phyloP scores from a whole-genome alignment of 2,329 filamentous ascomycete genomes.

The Ambrosiella cleistominuta region DNA sequence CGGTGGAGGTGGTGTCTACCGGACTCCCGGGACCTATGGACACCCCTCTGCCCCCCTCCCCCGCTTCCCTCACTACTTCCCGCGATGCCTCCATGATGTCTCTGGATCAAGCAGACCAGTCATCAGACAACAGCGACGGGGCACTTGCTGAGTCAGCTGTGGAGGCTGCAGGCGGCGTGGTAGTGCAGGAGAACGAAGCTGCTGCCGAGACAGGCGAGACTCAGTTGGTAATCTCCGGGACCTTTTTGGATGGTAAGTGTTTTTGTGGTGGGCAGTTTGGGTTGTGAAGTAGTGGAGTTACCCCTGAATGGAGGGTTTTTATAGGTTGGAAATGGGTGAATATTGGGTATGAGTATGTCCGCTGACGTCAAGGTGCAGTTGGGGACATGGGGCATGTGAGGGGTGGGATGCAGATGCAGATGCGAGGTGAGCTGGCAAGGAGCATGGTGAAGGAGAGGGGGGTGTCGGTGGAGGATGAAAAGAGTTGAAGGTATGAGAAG shows the following conservation, averaged over 20 bases:
- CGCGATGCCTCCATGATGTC: background rate
- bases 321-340: background rate
- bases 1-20: background rate
- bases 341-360: background rate
- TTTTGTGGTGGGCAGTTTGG: background rate
- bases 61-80: background rate
- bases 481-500: background rate
- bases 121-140: background rate
- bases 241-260: slow-evolving; percentile 4
- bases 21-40: background rate
- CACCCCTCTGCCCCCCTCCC: background rate
- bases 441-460: background rate
- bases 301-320: background rate
- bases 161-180: background rate
- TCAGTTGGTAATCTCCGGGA: background rate
- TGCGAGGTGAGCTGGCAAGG: slow-evolving; percentile 5
- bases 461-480: background rate
- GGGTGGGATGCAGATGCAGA: background rate
- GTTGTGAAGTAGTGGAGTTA: background rate
- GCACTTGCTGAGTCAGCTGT: background rate
- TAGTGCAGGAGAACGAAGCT: background rate
- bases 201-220: background rate
- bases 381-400: background rate
- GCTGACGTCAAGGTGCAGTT: slow-evolving; percentile 7
- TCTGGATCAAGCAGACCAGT: background rate